phyloP scores from a whole-genome alignment of 176 grass and related monocot genomes.

The Eremochloa ophiuroides region DNA sequence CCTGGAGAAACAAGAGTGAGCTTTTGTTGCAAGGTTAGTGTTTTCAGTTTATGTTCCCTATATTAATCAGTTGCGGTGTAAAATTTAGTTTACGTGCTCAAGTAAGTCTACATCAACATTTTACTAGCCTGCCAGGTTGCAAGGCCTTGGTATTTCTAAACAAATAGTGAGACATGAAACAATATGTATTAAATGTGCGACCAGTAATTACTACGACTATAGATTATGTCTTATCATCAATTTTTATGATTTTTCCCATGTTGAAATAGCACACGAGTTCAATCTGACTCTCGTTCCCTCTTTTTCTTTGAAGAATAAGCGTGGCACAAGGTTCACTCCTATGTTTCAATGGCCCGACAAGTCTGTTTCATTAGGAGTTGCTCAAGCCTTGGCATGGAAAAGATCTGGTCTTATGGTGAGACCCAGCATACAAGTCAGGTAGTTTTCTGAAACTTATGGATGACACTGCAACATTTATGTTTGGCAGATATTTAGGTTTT shows the following conservation, averaged over 20 bases:
- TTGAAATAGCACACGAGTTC: not conserved
- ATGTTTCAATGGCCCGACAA: slow-evolving; percentile 76
- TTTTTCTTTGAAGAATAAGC: slow-evolving; percentile 60
- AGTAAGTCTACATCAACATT: not conserved
- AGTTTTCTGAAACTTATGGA: slow-evolving; percentile 27
- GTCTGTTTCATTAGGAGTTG: slow-evolving; percentile 71
- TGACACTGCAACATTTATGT: not conserved
- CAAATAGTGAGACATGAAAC: not conserved
- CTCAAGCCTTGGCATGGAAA: slow-evolving; percentile 70
- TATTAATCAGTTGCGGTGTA: not conserved
- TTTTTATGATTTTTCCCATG: not conserved
- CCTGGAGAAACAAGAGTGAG: slow-evolving; percentile 84
- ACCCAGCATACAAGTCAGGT: slow-evolving; percentile 89
- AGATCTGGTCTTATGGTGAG: slow-evolving; percentile 73
- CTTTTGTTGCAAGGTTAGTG: slow-evolving; percentile 82
- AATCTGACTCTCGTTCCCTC: not conserved
- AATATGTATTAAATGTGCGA: not conserved
- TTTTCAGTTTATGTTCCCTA: slow-evolving; percentile 7
- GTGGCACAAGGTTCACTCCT: slow-evolving; percentile 62
- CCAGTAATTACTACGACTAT: not conserved
- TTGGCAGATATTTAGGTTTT: not conserved
- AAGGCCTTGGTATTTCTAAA: not conserved
- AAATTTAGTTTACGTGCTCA: not conserved
- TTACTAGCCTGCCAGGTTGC: not conserved
- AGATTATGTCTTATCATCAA: not conserved